Evolutionary conservation across 768 basidiomycete species (phyloP), one percentile per base, ranked within the genome.

Genomic region (Lyophyllum atratum): DNA sequence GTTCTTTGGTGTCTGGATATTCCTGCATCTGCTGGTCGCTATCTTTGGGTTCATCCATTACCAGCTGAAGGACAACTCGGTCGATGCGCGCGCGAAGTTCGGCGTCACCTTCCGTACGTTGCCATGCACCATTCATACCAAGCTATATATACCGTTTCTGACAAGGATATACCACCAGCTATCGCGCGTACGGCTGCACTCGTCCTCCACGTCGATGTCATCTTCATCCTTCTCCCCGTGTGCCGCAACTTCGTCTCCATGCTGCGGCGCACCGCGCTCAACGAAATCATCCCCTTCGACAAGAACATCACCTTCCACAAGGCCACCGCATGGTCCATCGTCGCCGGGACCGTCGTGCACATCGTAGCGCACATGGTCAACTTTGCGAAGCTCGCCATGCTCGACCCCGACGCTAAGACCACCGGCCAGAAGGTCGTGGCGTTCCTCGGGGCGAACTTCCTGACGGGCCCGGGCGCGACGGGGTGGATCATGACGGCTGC

Each of bases 211-310:
- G 81, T 96, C 65, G 92, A 97, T 73, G 87, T 93, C 58, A 85
- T 92, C 60, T 92, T 96, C 78, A 95, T 98, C 72, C 85, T 98
- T 49, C 83, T 98, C 28, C 96, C 95, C 25, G 84, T 98, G 69
- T 98, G 95, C 81, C 86, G 95, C 59, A 95, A 93, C 76, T 93
- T 97, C 75, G 84, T 97, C 72, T 95, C 94, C 22, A 64, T 95
- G 45, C 80, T 96, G 47, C 89, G 96, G 25, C 85, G 87, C 52
- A 93, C 93, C 1, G 85, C 94, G 2, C 77, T 98, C 57, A 92
- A 92, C 75, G 80, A 84, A 61, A 72, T 93, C 74, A 91, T 96
- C 60, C 93, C 93, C 21, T 96, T 98, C 68, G 95, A 96, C 79
- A 90, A 94, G 78, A 93, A 90, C 69, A 85, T 97, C 71, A 85